These are phyloP conservation scores for Pythium periplocum DNA, from an alignment of 352 stramenopile genomes.

Conservation along the genomic window DNA sequence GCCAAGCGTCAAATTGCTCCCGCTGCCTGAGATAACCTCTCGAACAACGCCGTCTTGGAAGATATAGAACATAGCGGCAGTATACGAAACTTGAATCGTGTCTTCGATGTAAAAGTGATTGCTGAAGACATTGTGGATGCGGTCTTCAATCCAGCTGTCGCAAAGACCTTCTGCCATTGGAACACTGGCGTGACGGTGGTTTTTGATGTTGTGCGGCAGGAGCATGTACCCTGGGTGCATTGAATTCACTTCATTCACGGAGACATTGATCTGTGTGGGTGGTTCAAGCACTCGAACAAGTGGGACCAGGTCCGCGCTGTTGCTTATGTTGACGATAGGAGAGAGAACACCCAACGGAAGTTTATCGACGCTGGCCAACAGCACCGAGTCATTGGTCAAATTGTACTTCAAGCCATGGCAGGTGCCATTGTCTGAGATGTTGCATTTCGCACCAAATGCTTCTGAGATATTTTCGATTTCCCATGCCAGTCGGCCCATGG, in stretches of 20 bases:
- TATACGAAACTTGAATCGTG: slow-evolving; percentile 30
- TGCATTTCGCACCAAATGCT: background rate
- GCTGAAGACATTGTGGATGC: slow-evolving; percentile 13
- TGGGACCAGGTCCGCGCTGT: background rate
- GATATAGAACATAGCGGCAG: slow-evolving; percentile 25
- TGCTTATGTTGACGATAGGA: background rate
- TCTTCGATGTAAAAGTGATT: slow-evolving; percentile 39
- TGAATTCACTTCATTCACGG: background rate
- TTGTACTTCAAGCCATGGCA: background rate
- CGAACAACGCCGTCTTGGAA: slow-evolving; percentile 23
- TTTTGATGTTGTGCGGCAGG: slow-evolving; percentile 10
- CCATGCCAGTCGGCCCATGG: slow-evolving; percentile 5
- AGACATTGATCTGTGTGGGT: background rate
- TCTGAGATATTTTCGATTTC: background rate
- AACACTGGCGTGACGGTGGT: no score
- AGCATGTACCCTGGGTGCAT: slow-evolving; percentile 1
- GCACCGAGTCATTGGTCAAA: background rate
- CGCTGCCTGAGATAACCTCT: background rate
- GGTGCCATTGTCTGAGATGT: background rate
- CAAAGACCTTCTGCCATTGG: no score
- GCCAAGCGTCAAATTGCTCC: background rate
- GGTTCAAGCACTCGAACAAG: background rate
- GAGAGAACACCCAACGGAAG: background rate
- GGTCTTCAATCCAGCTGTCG: slow-evolving; percentile 9
- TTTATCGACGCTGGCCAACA: background rate